Conservation (phyloP, 176 grass and related monocot species). For the Oryza australiensis region DNA sequence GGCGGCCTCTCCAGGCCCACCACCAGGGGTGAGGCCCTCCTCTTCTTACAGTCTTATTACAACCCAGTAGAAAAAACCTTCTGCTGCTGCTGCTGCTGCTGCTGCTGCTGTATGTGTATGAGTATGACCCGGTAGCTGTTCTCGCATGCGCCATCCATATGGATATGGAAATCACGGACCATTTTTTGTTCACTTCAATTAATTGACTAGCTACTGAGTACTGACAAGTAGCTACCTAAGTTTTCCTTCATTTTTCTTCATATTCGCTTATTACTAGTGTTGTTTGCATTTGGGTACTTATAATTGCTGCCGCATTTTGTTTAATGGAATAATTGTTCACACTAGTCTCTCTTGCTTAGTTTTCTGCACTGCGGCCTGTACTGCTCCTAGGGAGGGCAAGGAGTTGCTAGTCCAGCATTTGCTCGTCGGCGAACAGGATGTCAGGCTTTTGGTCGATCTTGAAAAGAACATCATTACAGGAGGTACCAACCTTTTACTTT, state of each 20-base stretch:
- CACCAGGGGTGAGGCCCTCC: conserved; percentile 60
- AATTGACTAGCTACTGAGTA: too few species aligned
- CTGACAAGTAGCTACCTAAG: neutral
- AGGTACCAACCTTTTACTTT: conserved; percentile 41
- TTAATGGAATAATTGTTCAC: neutral
- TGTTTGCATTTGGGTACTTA: neutral
- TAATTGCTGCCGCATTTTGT: neutral
- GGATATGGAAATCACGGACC: too few species aligned
- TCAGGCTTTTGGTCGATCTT: conserved; percentile 78
- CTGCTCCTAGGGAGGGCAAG: conserved; percentile 60
- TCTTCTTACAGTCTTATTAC: too few species aligned
- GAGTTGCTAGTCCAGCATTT: conserved; percentile 93
- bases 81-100: too few species aligned
- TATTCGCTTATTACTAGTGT: neutral
- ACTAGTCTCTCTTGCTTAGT: conserved; percentile 44
- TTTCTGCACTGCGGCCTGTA: conserved; percentile 50
- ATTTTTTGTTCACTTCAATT: too few species aligned
- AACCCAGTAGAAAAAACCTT: too few species aligned
- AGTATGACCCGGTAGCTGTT: neutral
- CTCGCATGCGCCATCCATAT: neutral
- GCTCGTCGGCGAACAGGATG: conserved; percentile 81
- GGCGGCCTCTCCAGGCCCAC: conserved; percentile 11
- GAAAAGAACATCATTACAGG: conserved; percentile 67
- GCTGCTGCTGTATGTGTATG: too few species aligned
- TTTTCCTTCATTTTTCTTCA: neutral